A percentile compares a stretch with the other conserved stretches of the same genome.
phyloP scores from a whole-genome alignment of 1,284 basidiomycete species.

The Naganishia cerealis region DNA sequence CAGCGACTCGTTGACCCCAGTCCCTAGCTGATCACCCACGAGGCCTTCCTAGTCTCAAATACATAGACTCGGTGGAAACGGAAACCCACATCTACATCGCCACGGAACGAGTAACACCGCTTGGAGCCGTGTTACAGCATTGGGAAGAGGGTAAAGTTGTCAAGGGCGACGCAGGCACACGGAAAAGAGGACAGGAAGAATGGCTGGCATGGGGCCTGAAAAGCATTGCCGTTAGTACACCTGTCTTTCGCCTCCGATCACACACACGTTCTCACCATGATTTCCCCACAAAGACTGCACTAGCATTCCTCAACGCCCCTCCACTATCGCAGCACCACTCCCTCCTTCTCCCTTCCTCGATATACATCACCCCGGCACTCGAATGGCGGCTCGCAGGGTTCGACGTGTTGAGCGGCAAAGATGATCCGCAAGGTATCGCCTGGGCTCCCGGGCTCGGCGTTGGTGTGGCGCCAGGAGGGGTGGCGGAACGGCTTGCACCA shows the following conservation, averaged over 20 bases:
- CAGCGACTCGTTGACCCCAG: no score
- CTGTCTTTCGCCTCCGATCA: neutral
- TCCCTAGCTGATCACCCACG: no score
- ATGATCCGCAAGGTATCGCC: slow-evolving; percentile 49
- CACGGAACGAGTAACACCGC: slow-evolving; percentile 84
- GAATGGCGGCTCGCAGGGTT: slow-evolving; percentile 97
- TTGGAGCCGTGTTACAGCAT: slow-evolving; percentile 66
- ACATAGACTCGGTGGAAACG: slow-evolving; percentile 88
- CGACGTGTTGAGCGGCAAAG: slow-evolving; percentile 68
- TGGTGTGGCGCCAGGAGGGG: slow-evolving; percentile 63
- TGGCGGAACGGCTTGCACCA: slow-evolving; percentile 65
- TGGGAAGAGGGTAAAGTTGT: slow-evolving; percentile 61
- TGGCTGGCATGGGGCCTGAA: slow-evolving; percentile 94
- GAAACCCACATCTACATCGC: slow-evolving; percentile 86
- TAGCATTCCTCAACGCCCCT: slow-evolving; percentile 86
- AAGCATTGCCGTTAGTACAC: slow-evolving; percentile 71
- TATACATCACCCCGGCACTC: slow-evolving; percentile 78
- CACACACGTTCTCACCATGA: neutral
- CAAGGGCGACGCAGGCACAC: slow-evolving; percentile 7
- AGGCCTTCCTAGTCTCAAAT: slow-evolving; percentile 65
- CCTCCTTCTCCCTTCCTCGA: slow-evolving; percentile 66
- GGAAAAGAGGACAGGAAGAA: slow-evolving; percentile 64
- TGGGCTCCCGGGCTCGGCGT: slow-evolving; percentile 64
- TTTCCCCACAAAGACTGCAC: slow-evolving; percentile 65
- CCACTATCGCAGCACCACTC: slow-evolving; percentile 85